Base-by-base conservation (phyloP, 192 early-diverging fungal species). In the Coemansia sp. region DNA sequence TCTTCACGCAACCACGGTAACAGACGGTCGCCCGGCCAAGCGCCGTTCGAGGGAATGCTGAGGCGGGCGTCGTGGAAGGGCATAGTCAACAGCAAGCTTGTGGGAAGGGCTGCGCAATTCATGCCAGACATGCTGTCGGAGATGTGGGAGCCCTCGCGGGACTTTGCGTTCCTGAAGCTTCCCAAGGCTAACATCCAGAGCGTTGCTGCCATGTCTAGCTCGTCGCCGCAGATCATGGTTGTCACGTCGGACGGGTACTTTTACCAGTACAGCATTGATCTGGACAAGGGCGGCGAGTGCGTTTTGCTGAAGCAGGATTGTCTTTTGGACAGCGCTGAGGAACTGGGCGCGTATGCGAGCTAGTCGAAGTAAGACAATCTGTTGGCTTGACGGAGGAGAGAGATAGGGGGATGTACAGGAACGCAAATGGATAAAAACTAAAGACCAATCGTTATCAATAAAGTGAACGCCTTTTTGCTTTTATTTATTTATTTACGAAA, bases 141-240 rank as follows among this genome's bases (percentile, higher is more conserved):
- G 61, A 94, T 98, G 57, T 97, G 91, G 90, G 96, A 98, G 76
- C 96, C 96, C 5, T 82, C 90, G 52, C 84, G 97, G 9, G 93
- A 99, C 74, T 99, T 97, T 83, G 95, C 94, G 9, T 92, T 89
- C 61, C 86, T 95, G 25, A 95, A 94, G 74, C 75, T 98, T 23
- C 95, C 95, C 17, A 81, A 83, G 40, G 75, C 87, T 9, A 88
- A 89, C 61, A 87, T 89, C 23, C 88, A 89, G 69, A 90, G 90
- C 65, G 76, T 91, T 11, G 88, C 91, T 17, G 91, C 89, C 14
- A 76, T 92, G 61, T 89, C 88, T 76, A 89, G 87, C 60, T 87
- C 85, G 2, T 83, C 87, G 2, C 89, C 89, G 22, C 91, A 93
- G 67, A 84, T 98, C 57, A 89, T 91, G 86, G 95, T 98, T 2